Evolutionary conservation across 78 protist species (phyloP).

Genomic region (Dictyostelium brefeldianum): DNA sequence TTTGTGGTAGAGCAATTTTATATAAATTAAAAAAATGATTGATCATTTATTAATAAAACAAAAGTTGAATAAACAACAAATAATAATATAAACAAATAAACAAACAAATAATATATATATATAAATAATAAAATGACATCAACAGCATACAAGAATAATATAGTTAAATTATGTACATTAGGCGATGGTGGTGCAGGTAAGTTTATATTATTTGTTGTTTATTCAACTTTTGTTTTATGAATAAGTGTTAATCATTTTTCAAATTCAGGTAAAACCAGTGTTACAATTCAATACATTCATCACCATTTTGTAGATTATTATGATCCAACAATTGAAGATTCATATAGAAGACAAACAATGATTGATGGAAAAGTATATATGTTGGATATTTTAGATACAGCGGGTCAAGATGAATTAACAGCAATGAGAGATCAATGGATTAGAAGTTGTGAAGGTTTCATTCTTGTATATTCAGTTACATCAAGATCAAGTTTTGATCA

Average conservation of each 20-base stretch:
- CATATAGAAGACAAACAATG: conserved; percentile 94
- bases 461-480: conserved; percentile 97
- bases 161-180: conserved; percentile 2
- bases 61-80: too few species aligned
- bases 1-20: too few species aligned
- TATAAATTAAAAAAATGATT: too few species aligned
- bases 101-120: too few species aligned
- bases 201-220: not conserved
- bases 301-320: conserved; percentile 87
- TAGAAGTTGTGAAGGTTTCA: conserved; percentile 98
- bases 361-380: conserved; percentile 60
- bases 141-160: conserved; percentile 13
- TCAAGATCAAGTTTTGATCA: conserved; percentile 94
- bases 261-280: too few species aligned
- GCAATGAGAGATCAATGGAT: conserved; percentile 95
- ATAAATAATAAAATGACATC: not conserved
- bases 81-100: too few species aligned
- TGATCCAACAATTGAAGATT: conserved; percentile 98
- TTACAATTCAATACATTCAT: conserved; percentile 21
- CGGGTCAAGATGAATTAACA: conserved; percentile 99
- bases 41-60: too few species aligned
- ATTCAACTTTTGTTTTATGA: not conserved
- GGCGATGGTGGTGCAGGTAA: conserved; percentile 72
- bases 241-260: not conserved
- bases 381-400: conserved; percentile 83